phyloP scores from a whole-genome alignment of 352 stramenopile genomes.

The Pelagophyceae sp. region DNA sequence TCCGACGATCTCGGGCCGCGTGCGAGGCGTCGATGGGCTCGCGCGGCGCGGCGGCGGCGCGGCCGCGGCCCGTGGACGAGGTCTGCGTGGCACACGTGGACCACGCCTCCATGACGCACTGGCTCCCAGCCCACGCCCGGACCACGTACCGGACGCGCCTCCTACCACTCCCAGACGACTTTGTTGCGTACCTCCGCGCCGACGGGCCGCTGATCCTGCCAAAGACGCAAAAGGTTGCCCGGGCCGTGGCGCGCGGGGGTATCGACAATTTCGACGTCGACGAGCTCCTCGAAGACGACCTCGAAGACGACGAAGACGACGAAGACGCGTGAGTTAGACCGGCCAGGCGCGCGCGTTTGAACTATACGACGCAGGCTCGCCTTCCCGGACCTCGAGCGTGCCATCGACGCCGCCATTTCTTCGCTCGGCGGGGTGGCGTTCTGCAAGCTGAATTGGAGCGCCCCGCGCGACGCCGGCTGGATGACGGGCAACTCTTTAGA shows the following conservation, averaged over 20 bases:
- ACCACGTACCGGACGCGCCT: background rate
- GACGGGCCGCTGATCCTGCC: conserved; percentile 4
- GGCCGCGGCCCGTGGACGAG: no score
- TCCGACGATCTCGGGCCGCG: no score
- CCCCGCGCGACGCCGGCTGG: conserved; percentile 9
- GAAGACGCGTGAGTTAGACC: no score
- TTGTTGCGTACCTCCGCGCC: background rate
- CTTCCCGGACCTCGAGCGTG: background rate
- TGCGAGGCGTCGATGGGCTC: no score
- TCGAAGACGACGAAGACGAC: background rate
- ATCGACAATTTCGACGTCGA: background rate
- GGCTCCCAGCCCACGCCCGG: background rate
- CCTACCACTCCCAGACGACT: background rate
- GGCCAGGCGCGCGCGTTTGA: no score
- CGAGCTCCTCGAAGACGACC: background rate
- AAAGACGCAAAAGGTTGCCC: background rate
- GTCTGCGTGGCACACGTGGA: background rate
- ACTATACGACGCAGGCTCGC: no score
- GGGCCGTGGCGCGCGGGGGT: background rate
- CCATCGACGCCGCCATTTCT: background rate
- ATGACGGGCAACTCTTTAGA: background rate
- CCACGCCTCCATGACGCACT: background rate
- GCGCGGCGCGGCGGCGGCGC: no score
- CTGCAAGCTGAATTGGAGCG: conserved; percentile 12
- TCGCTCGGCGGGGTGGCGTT: conserved; percentile 4